Base-by-base conservation (phyloP, 805 yeast genomes). In the Yamadazyma ubonensis region DNA sequence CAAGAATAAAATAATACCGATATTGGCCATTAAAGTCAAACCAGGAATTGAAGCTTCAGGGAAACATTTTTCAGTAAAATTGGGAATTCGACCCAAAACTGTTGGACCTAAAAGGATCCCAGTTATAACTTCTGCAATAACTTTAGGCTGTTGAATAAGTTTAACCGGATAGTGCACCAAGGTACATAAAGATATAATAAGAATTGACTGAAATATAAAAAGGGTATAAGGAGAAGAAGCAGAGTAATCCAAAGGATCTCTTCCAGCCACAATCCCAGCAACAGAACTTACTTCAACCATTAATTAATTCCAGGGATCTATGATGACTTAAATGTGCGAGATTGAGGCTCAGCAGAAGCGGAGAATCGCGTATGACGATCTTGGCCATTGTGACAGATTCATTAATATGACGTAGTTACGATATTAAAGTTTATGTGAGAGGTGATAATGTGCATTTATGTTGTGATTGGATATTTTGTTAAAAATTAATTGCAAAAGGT, bases 61-160 rank as follows among this genome's bases (percentile, higher is more conserved):
- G 59, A 86, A 86, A 25, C 86, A 78, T 3, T 72, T 77, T 0
- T 54, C 53, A 3, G 88, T 78, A 61, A 83, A 86, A 41, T 76
- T 67, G 0, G 89, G 88, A 23, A 84, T 76, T 31, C 71, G 77
- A 4, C 93, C 93, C 62, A 86, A 58, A 1, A 76, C 93, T 0
- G 88, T 69, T 1, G 91, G 91, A 0, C 93, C 91, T 36, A 86
- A 59, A 1, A 86, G 52, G 35, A 86, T 80, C 20, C 95, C 95
- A 0, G 88, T 71, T 7, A 86, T 68, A 35, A 86, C 93, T 53
- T 86, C 95, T 5, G 90, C 86, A 43, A 86, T 85, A 30, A 86
- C 95, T 43, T 80, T 69, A 0, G 95, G 95, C 56, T 86, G 93
- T 49, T 78, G 79, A 30, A 86, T 55, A 45, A 60, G 73, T 8